Evolutionary conservation across 164 flowering plant species (phyloP).

Genomic region (Santalum album): DNA sequence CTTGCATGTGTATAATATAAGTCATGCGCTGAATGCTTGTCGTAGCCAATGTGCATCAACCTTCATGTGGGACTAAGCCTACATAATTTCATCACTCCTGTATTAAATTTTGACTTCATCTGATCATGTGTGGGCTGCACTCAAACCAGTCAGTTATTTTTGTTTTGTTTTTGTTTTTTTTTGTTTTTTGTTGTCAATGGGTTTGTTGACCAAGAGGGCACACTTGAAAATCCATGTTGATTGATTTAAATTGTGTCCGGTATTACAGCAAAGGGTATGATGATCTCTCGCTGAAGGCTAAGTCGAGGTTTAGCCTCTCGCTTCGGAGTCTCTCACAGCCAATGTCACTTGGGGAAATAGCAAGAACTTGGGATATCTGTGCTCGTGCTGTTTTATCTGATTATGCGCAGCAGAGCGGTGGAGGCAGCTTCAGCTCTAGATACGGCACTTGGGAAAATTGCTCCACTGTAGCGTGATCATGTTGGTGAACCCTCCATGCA

Average conservation of each 20-base stretch:
- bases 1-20: too few relatives aligned
- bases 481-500: not conserved
- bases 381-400: conserved; percentile 60
- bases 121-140: not conserved
- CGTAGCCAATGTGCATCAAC: not conserved
- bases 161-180: not conserved
- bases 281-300: conserved; percentile 65
- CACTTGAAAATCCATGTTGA: not conserved
- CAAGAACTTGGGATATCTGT: conserved; percentile 78
- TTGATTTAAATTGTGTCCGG: not conserved
- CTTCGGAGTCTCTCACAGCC: conserved; percentile 70
- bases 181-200: not conserved
- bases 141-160: not conserved
- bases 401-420: conserved; percentile 63
- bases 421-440: conserved; percentile 81
- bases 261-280: conserved; percentile 55
- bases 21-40: too few relatives aligned
- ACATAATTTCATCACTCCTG: too few relatives aligned
- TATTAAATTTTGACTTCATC: not conserved
- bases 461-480: conserved; percentile 29
- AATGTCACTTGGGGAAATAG: conserved; percentile 63
- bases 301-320: conserved; percentile 49
- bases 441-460: conserved; percentile 82
- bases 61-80: not conserved
- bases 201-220: too few relatives aligned